Percentiles rank a stretch among this genome's conserved stretches.
Conservation (phyloP, 148 eudicot species). For the Rhododendron kiyosumense region DNA sequence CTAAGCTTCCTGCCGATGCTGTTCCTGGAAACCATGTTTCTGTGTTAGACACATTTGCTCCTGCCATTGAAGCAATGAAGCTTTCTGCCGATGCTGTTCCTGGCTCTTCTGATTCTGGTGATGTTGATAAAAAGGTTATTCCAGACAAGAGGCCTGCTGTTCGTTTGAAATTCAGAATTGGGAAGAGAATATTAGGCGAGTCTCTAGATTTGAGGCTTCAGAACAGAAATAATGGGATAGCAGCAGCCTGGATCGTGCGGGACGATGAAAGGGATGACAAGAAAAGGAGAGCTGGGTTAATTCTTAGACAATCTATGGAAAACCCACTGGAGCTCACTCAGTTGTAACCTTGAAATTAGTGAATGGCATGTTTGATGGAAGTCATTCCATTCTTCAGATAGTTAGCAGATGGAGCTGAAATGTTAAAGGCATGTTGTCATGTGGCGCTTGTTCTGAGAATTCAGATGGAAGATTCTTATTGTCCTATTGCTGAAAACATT, state of each 20-base stretch:
- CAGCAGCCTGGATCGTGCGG: slow-evolving; percentile 31
- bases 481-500: neutral
- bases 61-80: slow-evolving; percentile 67
- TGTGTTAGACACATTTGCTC: slow-evolving; percentile 60
- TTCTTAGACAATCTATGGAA: slow-evolving; percentile 69
- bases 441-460: slow-evolving; percentile 21
- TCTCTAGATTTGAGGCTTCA: slow-evolving; percentile 58
- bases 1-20: slow-evolving; percentile 22
- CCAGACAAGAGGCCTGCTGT: slow-evolving; percentile 49
- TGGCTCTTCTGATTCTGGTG: slow-evolving; percentile 31
- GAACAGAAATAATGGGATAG: slow-evolving; percentile 24
- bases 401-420: slow-evolving; percentile 16
- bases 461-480: slow-evolving; percentile 7
- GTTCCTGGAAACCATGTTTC: slow-evolving; percentile 34
- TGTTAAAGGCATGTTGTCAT: slow-evolving; percentile 16
- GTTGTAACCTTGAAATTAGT: slow-evolving; percentile 36
- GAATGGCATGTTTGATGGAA: slow-evolving; percentile 10
- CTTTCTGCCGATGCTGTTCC: slow-evolving; percentile 4
- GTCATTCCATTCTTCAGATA: slow-evolving; percentile 15
- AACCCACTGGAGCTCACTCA: slow-evolving; percentile 60
- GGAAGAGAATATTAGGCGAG: slow-evolving; percentile 59
- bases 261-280: slow-evolving; percentile 83
- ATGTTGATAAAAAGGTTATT: slow-evolving; percentile 31
- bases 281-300: slow-evolving; percentile 74
- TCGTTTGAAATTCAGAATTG: slow-evolving; percentile 53